A percentile compares a stretch with the other conserved stretches of the same genome.
These are phyloP conservation scores for Rusavskia elegans DNA, from an alignment of 495 filamentous ascomycete genomes.

Conservation along the genomic window DNA sequence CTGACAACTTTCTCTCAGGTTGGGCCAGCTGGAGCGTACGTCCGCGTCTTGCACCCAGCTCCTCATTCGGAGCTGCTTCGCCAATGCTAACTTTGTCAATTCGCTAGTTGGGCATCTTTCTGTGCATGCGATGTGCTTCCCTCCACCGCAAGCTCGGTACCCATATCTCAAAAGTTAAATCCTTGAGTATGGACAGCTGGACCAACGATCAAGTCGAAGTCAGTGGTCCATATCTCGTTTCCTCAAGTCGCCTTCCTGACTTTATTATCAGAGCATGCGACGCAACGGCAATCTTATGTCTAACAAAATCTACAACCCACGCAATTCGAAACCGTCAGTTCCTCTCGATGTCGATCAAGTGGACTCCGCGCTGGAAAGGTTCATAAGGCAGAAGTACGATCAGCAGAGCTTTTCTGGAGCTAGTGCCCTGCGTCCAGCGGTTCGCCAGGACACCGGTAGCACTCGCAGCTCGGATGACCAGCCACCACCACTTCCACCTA, in stretches of 20 bases:
- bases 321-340: slow-evolving; percentile 60
- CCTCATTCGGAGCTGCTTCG: too few species aligned
- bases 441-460: slow-evolving; percentile 32
- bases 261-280: slow-evolving; percentile 61
- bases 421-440: slow-evolving; percentile 10
- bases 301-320: slow-evolving; percentile 78
- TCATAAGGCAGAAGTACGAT: slow-evolving; percentile 88
- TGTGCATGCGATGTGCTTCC: slow-evolving; percentile 94
- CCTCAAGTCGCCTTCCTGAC: slow-evolving; percentile 9
- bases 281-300: slow-evolving; percentile 70
- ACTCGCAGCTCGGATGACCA: slow-evolving; percentile 30
- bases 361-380: slow-evolving; percentile 83
- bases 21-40: slow-evolving; percentile 99
- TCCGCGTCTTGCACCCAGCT: slow-evolving; percentile 5
- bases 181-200: slow-evolving; percentile 95
- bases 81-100: background rate
- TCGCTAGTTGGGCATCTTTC: slow-evolving; percentile 73
- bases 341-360: slow-evolving; percentile 83
- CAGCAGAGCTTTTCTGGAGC: slow-evolving; percentile 40
- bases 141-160: slow-evolving; percentile 94
- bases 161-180: slow-evolving; percentile 97
- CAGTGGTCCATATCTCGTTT: slow-evolving; percentile 11
- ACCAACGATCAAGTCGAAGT: slow-evolving; percentile 91
- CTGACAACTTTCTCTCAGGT: slow-evolving; percentile 30
- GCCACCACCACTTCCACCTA: slow-evolving; percentile 74